phyloP scores from a whole-genome alignment of 768 basidiomycete species.

The Tulasnella sp. region DNA sequence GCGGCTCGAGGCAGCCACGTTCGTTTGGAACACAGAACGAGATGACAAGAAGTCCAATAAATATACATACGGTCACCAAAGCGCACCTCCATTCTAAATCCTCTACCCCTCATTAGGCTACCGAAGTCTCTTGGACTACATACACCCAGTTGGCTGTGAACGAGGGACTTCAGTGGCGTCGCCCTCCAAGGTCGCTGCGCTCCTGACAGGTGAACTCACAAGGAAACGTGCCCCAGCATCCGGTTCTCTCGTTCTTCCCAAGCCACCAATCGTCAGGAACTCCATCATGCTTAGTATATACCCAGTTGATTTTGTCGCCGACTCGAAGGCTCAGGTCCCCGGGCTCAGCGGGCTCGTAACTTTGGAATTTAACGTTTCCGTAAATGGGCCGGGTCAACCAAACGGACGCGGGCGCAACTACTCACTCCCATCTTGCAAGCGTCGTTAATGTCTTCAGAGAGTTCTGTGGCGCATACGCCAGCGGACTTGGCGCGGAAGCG shows the following conservation, averaged over 20 bases:
- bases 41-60: neutral
- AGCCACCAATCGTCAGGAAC: slow-evolving; percentile 5
- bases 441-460: neutral
- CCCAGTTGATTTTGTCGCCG: neutral
- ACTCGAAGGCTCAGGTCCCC: neutral
- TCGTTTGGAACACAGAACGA: neutral
- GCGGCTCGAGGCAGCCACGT: too few relatives aligned
- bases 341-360: neutral
- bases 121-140: neutral
- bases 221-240: neutral
- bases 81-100: too few relatives aligned
- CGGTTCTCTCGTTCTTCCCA: slow-evolving; percentile 7
- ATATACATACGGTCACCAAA: too few relatives aligned
- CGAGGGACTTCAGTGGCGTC: neutral
- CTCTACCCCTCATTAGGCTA: neutral
- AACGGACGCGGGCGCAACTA: neutral
- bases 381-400: neutral
- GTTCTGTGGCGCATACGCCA: neutral
- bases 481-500: neutral
- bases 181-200: neutral
- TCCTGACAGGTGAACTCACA: neutral
- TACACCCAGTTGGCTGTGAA: neutral
- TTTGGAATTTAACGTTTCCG: neutral
- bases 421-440: neutral
- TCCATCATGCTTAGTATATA: neutral